Conservation (phyloP, 768 basidiomycete genomes). For the Termitomyces sp. region DNA sequence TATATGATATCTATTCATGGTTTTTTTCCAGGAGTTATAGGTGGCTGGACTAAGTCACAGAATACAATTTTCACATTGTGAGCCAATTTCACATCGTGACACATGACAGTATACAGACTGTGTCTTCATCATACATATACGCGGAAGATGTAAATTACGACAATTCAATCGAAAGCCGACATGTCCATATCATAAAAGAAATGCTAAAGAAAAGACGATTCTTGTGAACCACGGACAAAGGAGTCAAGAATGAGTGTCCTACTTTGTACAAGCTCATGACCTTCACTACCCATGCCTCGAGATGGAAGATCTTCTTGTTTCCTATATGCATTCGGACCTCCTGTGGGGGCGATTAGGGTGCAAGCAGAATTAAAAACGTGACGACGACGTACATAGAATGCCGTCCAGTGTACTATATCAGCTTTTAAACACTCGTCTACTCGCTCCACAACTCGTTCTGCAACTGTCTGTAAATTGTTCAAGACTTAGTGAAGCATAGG, state of each 20-base stretch:
- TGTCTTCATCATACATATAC: background rate
- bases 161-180: constrained; percentile 44
- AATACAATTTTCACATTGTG: too few species aligned
- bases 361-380: background rate
- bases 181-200: constrained; percentile 61
- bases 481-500: background rate
- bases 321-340: constrained; percentile 96
- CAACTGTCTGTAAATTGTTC: constrained; percentile 63
- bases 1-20: too few species aligned
- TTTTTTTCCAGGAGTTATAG: too few species aligned
- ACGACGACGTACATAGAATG: constrained; percentile 71
- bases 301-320: constrained; percentile 84
- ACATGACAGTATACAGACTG: too few species aligned
- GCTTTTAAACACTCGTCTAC: constrained; percentile 89
- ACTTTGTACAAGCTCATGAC: constrained; percentile 92
- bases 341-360: constrained; percentile 30
- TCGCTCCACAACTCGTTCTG: constrained; percentile 78
- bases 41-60: too few species aligned
- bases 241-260: background rate
- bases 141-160: too few species aligned
- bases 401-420: constrained; percentile 97
- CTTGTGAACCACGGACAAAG: background rate
- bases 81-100: too few species aligned
- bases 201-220: constrained; percentile 30
- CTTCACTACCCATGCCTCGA: constrained; percentile 97